Base-by-base conservation (phyloP, 805 yeast genomes). In the Metschnikowia shivogae region DNA sequence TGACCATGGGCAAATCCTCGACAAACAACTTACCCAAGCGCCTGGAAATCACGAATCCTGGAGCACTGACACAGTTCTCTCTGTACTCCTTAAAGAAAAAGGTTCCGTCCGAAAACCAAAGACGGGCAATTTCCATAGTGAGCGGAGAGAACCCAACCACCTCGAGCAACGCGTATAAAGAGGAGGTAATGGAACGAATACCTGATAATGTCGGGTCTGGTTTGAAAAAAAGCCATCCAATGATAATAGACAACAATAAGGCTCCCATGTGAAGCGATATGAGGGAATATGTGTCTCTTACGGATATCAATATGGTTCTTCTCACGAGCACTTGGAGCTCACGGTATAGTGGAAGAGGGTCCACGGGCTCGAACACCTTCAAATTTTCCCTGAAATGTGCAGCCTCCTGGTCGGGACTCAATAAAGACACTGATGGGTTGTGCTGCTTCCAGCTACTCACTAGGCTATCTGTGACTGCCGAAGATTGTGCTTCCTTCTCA, bases 201-300 rank as follows among this genome's bases (percentile, higher is more conserved):
- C 95, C 95, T 1, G 81, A 73, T 30, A 81, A 51, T 10, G 78
- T 69, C 3, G 74, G 72, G 14, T 74, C 77, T 3, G 89, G 89
- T 52, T 77, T 77, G 58, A 64, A 83, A 56, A 82, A 88, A 34
- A 88, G 74, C 89, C 93, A 86, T 0, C 96, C 96, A 34, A 77
- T 65, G n/a, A 81, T 65, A 2, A 80, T 57, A 0, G 89, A 84
- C 49, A 86, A 64, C 5, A 82, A 52, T 0, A 77, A 42, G 0
- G 74, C 32, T 22, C 76, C 77, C 12, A 70, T 58, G 12, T 70
- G 48, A 27, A 76, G 54, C 0, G 76, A 67, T 3, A 59, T 17
- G 22, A 70, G 58, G 2, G 73, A 64, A 9, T 46, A 38, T 5
- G 28, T 49, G 47, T 73, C 77, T 32, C 77, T 50, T 34, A 60